Conservation (phyloP, 2,329 filamentous ascomycete species). For the Curvularia verruculosa region DNA sequence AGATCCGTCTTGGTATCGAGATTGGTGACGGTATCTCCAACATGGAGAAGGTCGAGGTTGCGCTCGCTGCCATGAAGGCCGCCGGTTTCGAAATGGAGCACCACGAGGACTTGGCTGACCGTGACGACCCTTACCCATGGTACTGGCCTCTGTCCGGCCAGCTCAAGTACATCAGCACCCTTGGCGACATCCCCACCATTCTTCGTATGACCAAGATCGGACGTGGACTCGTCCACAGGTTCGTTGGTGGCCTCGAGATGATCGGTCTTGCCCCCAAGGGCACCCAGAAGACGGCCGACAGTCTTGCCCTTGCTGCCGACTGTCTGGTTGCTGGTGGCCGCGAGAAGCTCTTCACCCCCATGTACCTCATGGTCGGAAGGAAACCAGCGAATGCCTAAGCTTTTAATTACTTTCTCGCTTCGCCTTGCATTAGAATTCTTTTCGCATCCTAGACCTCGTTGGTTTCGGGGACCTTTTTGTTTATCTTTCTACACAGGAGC, state of each 20-base stretch:
- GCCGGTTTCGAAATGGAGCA: constrained; percentile 85
- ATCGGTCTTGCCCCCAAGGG: constrained; percentile 77
- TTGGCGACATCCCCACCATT: constrained; percentile 82
- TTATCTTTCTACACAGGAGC: constrained; percentile 16
- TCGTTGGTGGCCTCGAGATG: constrained; percentile 77
- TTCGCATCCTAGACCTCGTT: constrained; percentile 17
- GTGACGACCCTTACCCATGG: constrained; percentile 80
- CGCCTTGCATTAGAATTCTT: constrained; percentile 28
- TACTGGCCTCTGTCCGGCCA: constrained; percentile 91
- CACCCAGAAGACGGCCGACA: constrained; percentile 94
- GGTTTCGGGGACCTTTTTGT: constrained; percentile 25
- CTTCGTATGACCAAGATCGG: constrained; percentile 88
- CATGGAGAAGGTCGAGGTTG: constrained; percentile 89
- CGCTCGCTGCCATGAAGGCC: constrained; percentile 78
- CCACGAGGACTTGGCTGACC: constrained; percentile 84
- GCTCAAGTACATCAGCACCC: constrained; percentile 78
- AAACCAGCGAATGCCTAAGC: constrained; percentile 66
- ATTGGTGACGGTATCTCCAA: constrained; percentile 96
- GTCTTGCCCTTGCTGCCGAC: constrained; percentile 80
- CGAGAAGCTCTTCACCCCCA: constrained; percentile 94
- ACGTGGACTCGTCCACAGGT: constrained; percentile 73
- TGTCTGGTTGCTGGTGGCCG: constrained; percentile 84
- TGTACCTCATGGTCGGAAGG: constrained; percentile 95
- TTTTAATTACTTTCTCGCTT: constrained; percentile 13
- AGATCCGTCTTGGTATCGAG: constrained; percentile 93